Evolutionary conservation across 257 asterid species (phyloP).

Genomic region (Solanum peruvianum): DNA sequence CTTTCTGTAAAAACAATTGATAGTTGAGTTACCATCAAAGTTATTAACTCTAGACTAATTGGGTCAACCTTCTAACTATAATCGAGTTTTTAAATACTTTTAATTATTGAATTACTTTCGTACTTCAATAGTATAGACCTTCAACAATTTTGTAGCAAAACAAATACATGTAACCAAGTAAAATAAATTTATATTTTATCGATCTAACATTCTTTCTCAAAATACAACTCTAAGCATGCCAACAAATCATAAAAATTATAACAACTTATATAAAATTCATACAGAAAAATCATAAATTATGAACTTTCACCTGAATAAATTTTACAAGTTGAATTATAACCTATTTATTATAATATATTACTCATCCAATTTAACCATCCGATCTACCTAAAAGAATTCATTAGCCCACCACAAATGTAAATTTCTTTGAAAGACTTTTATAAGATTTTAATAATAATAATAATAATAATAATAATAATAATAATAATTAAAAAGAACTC

Average conservation of each 20-base stretch:
- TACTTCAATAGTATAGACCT: no score
- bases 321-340: neutral
- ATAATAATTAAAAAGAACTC: neutral
- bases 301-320: neutral
- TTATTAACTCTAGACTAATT: no score
- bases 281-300: neutral
- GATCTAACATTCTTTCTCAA: neutral
- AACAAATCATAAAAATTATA: neutral
- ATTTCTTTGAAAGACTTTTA: neutral
- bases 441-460: neutral
- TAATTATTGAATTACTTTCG: rapidly evolving
- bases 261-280: neutral
- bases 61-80: neutral
- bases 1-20: no score
- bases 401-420: no score
- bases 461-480: neutral
- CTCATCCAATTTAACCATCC: neutral
- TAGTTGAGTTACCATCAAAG: no score
- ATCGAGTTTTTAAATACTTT: no score
- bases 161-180: neutral
- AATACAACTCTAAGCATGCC: neutral
- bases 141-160: neutral
- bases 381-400: no score
- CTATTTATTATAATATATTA: neutral
- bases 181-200: no score